These are phyloP conservation scores for Sambucus nigra DNA, from an alignment of 129 eudicot species.

Conservation along the genomic window DNA sequence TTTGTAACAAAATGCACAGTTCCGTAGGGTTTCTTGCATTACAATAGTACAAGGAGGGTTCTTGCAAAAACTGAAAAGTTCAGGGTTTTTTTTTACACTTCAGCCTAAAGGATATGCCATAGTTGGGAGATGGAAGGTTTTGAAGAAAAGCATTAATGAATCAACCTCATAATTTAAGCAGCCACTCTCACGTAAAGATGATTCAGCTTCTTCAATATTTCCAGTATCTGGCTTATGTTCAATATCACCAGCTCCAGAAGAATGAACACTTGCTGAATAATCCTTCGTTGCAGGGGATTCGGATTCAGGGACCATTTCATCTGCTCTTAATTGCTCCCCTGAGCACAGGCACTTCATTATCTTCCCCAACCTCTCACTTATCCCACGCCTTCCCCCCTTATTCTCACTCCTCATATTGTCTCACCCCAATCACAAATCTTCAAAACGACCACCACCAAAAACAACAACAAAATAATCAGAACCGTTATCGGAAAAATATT, in stretches of 20 bases:
- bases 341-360: conserved; percentile 56
- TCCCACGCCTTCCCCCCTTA: conserved; percentile 14
- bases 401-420: conserved; percentile 40
- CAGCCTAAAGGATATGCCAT: too few relatives aligned
- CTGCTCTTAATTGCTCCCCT: conserved; percentile 38
- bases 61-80: too few relatives aligned
- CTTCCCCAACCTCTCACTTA: conserved; percentile 25
- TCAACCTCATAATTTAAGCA: conserved; percentile 82
- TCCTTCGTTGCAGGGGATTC: conserved; percentile 57
- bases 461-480: conserved; percentile 5
- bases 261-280: conserved; percentile 38
- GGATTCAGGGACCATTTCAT: conserved; percentile 57
- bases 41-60: too few relatives aligned
- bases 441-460: conserved; percentile 16
- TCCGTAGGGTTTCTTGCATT: too few relatives aligned
- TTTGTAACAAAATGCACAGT: too few relatives aligned
- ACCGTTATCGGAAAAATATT: not conserved
- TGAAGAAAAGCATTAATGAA: too few relatives aligned
- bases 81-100: too few relatives aligned
- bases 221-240: conserved; percentile 56
- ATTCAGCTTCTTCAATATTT: conserved; percentile 90
- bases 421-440: conserved; percentile 27
- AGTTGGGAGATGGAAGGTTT: too few relatives aligned
- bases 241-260: conserved; percentile 43
- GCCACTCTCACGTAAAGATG: conserved; percentile 85